Percentiles rank a stretch among this genome's conserved stretches.
Conservation (phyloP, 2,329 filamentous ascomycete genomes). For the Aspergillus hiratsukae region DNA sequence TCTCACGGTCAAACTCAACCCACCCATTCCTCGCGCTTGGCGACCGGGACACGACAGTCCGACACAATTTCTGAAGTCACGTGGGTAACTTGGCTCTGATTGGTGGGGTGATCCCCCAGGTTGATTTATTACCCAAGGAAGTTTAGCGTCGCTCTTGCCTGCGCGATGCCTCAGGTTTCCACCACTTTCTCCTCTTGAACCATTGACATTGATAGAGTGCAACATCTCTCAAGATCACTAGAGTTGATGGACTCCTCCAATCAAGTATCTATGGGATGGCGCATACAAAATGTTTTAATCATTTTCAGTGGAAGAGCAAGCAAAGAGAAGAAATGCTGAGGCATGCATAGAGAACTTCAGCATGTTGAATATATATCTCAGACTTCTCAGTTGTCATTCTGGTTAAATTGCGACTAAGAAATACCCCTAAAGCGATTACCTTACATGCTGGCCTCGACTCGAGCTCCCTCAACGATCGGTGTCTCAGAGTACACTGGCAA, state of each 20-base stretch:
- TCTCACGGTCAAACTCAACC: background rate
- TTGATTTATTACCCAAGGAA: background rate
- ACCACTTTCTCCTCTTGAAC: background rate
- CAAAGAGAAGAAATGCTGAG: too few relatives aligned
- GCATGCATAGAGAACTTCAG: too few relatives aligned
- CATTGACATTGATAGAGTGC: background rate
- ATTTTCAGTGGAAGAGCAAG: too few relatives aligned
- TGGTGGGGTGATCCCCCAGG: background rate
- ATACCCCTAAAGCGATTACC: background rate
- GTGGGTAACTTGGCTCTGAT: background rate
- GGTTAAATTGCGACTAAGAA: background rate
- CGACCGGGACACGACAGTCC: background rate
- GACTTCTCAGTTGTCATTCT: background rate
- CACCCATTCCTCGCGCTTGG: background rate
- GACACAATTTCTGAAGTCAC: background rate
- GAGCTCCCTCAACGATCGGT: background rate
- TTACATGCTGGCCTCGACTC: background rate
- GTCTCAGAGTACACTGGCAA: slow-evolving; percentile 10
- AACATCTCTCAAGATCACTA: background rate
- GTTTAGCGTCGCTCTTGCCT: background rate
- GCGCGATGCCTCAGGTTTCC: background rate
- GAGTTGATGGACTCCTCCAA: too few relatives aligned
- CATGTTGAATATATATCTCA: background rate
- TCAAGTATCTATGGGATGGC: too few relatives aligned
- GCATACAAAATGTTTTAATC: too few relatives aligned